These are phyloP conservation scores for Blastocrithidia nonstop DNA, from an alignment of 208 protist genomes.

Conservation along the genomic window DNA sequence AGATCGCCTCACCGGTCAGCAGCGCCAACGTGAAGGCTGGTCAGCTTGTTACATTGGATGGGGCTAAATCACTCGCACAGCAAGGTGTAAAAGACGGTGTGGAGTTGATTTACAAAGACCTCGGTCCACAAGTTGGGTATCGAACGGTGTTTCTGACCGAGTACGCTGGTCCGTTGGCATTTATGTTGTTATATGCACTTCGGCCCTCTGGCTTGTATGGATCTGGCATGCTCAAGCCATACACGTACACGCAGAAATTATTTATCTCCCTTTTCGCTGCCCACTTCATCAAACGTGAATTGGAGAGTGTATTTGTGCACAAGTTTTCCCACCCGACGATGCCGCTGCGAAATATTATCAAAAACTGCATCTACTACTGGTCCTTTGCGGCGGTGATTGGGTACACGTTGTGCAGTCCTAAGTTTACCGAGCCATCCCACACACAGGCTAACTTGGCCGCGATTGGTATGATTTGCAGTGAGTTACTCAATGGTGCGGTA, in stretches of 20 bases:
- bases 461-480: slow-evolving; percentile 44
- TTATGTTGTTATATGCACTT: slow-evolving; percentile 71
- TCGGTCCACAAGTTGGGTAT: slow-evolving; percentile 87
- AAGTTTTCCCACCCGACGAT: slow-evolving; percentile 89
- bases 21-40: slow-evolving; percentile 7
- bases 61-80: slow-evolving; percentile 19
- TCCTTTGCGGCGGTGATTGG: slow-evolving; percentile 80
- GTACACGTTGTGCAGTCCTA: slow-evolving; percentile 80
- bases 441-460: slow-evolving; percentile 28
- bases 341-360: slow-evolving; percentile 90
- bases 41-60: slow-evolving; percentile 30
- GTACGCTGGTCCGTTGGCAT: slow-evolving; percentile 89
- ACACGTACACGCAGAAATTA: slow-evolving; percentile 59
- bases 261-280: slow-evolving; percentile 68
- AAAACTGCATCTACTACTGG: slow-evolving; percentile 94
- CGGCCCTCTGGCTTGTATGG: slow-evolving; percentile 64
- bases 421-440: slow-evolving; percentile 59
- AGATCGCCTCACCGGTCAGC: slow-evolving; percentile 28
- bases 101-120: slow-evolving; percentile 80
- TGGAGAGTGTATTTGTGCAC: slow-evolving; percentile 93
- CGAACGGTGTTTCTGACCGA: slow-evolving; percentile 90
- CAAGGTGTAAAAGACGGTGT: slow-evolving; percentile 48
- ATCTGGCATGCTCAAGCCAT: slow-evolving; percentile 10
- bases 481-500: slow-evolving; percentile 83
- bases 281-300: slow-evolving; percentile 89